Base-by-base conservation (phyloP, 2,329 filamentous ascomycete genomes). In the Fusarium albosuccineum region DNA sequence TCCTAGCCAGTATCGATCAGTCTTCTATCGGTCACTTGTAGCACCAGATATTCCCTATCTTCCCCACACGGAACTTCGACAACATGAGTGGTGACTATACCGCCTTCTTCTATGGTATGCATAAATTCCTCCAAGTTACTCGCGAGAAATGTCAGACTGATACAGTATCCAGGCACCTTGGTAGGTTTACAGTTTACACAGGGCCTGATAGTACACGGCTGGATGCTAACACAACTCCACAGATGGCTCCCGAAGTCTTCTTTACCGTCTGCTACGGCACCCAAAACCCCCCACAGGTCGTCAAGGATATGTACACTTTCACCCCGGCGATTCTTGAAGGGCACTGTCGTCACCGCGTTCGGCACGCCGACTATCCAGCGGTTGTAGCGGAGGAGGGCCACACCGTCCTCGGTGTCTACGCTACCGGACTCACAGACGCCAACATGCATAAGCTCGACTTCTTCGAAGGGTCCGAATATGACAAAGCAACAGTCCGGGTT, bases 191-290 rank as follows among this genome's bases (percentile, higher is more conserved):
- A 44, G n/a, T 39, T 33, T 37, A 8, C 33, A 14, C 37, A 3
- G 26, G 33, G 13, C 29, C 29, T 17, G 4, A 14, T 27, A 36
- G 22, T 22, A 22, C 22, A 9, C 9, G 36, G 27, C 5, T 9
- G 9, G 1, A 42, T 17, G n/a, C 62, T 75, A 55, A 76, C 77
- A 62, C 74, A 63, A 53, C 29, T 8, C 16, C 36, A 7, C 46
- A 82, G 81, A 97, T 97, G 94, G 92, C 91, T n/a, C 89, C 91
- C 0, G 88, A 91, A 74, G 90, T 98, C 73, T 93, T 98, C 71
- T 91, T 92, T 80, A 91, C 91, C 34, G 94, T 97, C 42, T 92
- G 92, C 78, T 92, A 94, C 79, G 87, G 89, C 68, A 79, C 80
- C 9, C 77, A 81, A 14, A 71, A 76, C 6, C 82, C 84, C 65